Percentiles rank a stretch among this genome's conserved stretches.
Evolutionary conservation across 805 yeast species (phyloP).

Genomic region (Monosporozyma siamensis): DNA sequence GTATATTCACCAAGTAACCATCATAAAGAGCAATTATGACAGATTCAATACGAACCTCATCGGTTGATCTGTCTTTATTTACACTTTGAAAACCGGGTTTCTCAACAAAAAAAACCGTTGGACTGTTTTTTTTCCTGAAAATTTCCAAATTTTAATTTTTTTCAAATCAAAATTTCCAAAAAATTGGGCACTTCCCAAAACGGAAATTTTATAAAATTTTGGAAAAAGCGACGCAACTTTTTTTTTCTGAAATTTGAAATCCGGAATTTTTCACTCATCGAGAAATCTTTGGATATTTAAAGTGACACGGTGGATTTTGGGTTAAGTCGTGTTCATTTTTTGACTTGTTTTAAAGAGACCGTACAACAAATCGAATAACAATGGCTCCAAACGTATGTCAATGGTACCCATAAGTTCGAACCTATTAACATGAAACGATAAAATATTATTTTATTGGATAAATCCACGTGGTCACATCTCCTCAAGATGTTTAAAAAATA

Average conservation of each 20-base stretch:
- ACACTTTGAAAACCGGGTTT: not conserved
- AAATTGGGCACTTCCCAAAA: not conserved
- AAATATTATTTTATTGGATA: too few species aligned
- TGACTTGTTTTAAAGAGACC: not conserved
- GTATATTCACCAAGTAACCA: too few species aligned
- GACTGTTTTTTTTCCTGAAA: not conserved
- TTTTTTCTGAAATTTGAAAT: not conserved
- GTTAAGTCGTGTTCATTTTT: not conserved
- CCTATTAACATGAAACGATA: constrained; percentile 3
- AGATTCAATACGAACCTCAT: not conserved
- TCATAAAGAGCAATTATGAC: too few species aligned
- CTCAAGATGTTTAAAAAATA: too few species aligned
- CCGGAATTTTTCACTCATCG: not conserved
- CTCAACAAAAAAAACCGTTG: not conserved
- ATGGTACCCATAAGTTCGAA: not conserved
- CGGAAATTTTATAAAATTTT: not conserved
- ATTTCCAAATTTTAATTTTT: not conserved
- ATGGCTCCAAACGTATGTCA: constrained; percentile 90
- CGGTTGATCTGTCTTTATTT: not conserved
- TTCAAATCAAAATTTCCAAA: not conserved
- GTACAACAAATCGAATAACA: constrained; percentile 8
- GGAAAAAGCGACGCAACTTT: constrained; percentile 1
- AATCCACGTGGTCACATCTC: too few species aligned
- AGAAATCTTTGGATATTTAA: not conserved
- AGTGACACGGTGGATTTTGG: too few species aligned